Percentiles rank a stretch among this genome's conserved stretches.
These are phyloP conservation scores for Penicilliopsis zonata DNA, from an alignment of 495 filamentous ascomycete genomes.

Conservation along the genomic window DNA sequence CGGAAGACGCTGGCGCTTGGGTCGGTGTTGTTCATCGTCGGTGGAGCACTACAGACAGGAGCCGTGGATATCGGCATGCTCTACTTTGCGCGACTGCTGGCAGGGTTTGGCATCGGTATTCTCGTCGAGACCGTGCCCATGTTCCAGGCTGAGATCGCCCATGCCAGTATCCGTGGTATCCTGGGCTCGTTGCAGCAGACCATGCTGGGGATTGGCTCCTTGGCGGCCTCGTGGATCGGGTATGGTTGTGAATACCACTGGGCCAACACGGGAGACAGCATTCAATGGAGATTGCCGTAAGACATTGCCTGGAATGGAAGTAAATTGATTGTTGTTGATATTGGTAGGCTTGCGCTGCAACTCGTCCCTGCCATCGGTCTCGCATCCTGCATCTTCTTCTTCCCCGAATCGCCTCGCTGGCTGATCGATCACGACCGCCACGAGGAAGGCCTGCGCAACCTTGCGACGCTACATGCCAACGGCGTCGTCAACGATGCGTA, in stretches of 20 bases:
- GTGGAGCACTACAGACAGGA: neutral
- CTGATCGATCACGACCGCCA: conserved; percentile 29
- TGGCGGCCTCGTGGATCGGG: too few relatives aligned
- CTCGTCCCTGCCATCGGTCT: conserved; percentile 45
- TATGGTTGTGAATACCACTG: too few relatives aligned
- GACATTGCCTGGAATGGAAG: too few relatives aligned
- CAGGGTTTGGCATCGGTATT: neutral
- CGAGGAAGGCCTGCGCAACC: conserved; percentile 42
- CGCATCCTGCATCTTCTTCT: conserved; percentile 42
- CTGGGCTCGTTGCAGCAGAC: too few relatives aligned
- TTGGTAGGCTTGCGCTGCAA: too few relatives aligned
- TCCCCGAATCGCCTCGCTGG: conserved; percentile 40
- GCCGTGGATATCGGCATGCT: neutral
- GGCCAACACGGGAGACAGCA: too few relatives aligned
- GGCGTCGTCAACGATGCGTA: conserved; percentile 44
- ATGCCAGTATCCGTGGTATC: too few relatives aligned
- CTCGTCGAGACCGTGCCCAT: neutral
- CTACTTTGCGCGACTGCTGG: neutral
- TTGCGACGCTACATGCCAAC: conserved; percentile 47
- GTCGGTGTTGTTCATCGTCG: neutral
- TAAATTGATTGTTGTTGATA: too few relatives aligned
- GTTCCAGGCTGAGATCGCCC: neutral
- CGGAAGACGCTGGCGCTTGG: neutral
- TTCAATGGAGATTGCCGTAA: too few relatives aligned
- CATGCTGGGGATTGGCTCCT: too few relatives aligned